Percentiles rank a stretch among this genome's conserved stretches.
Evolutionary conservation across 1,284 basidiomycete genomes (phyloP).

Genomic region (Trametes versicolor): DNA sequence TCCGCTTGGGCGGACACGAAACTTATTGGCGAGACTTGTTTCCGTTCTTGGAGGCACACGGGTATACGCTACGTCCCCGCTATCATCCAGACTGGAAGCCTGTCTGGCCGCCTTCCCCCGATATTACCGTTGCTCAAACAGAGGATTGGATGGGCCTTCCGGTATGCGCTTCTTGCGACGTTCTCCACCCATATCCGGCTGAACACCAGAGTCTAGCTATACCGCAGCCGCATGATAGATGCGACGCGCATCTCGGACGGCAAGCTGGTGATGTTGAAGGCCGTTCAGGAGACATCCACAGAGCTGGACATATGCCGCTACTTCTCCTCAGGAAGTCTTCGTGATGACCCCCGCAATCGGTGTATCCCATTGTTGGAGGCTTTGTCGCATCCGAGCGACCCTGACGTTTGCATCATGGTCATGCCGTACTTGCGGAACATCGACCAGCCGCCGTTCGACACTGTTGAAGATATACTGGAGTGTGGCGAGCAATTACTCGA

Average conservation of each 20-base stretch:
- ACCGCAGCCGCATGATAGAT: constrained; percentile 26
- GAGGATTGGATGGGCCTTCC: background rate
- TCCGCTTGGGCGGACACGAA: background rate
- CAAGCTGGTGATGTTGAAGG: constrained; percentile 39
- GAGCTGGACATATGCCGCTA: constrained; percentile 30
- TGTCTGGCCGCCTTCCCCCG: background rate
- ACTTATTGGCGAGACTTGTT: background rate
- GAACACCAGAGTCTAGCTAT: constrained; percentile 24
- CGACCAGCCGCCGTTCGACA: constrained; percentile 37
- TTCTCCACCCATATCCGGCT: background rate
- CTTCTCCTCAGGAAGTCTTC: constrained; percentile 9
- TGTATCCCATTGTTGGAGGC: constrained; percentile 44
- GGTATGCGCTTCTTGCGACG: background rate
- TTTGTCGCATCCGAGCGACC: constrained; percentile 33
- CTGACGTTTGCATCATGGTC: constrained; percentile 35
- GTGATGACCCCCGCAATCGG: constrained; percentile 41
- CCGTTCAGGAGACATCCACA: constrained; percentile 20
- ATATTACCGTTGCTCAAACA: too few species aligned
- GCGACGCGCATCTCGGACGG: constrained; percentile 39
- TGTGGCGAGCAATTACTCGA: constrained; percentile 40
- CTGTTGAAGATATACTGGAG: constrained; percentile 39
- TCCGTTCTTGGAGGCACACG: background rate
- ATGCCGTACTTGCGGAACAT: constrained; percentile 43
- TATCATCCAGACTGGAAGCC: background rate
- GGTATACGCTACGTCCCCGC: background rate